These are phyloP conservation scores for Phytophthora fragariae DNA, from an alignment of 352 stramenopile species.

Conservation along the genomic window DNA sequence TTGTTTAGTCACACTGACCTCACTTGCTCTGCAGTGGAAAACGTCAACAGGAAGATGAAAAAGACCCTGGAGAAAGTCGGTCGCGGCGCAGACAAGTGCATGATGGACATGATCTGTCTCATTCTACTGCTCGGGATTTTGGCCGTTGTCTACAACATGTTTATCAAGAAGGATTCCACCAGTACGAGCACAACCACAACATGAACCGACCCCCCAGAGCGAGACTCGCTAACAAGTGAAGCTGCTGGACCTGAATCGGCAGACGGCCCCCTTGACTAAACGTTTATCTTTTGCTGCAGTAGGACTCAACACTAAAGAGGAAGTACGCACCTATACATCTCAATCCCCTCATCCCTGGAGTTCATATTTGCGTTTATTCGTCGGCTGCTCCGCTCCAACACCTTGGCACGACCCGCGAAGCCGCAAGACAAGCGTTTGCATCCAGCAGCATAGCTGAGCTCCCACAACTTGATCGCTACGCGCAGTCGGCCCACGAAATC, in stretches of 20 bases:
- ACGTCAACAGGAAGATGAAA: constrained; percentile 89
- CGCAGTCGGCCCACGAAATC: background rate
- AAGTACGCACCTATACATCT: constrained; percentile 42
- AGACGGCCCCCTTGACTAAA: constrained; percentile 9
- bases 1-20: constrained; percentile 6
- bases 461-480: background rate
- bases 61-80: constrained; percentile 78
- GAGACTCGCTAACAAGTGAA: background rate
- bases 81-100: constrained; percentile 84
- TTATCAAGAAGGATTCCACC: constrained; percentile 73
- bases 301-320: constrained; percentile 22
- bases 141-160: constrained; percentile 90
- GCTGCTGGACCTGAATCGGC: constrained; percentile 1
- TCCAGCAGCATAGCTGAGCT: background rate
- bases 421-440: background rate
- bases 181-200: constrained; percentile 34
- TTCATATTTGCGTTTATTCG: constrained; percentile 40
- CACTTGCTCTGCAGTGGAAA: constrained; percentile 64
- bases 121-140: constrained; percentile 86
- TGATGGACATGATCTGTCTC: constrained; percentile 92
- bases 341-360: constrained; percentile 19
- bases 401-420: background rate
- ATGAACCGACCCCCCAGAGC: constrained; percentile 22
- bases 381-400: constrained; percentile 14
- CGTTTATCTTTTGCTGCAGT: constrained; percentile 28